Conservation (phyloP, 2,329 filamentous ascomycete species). For the Ophiostoma angusticollis region DNA sequence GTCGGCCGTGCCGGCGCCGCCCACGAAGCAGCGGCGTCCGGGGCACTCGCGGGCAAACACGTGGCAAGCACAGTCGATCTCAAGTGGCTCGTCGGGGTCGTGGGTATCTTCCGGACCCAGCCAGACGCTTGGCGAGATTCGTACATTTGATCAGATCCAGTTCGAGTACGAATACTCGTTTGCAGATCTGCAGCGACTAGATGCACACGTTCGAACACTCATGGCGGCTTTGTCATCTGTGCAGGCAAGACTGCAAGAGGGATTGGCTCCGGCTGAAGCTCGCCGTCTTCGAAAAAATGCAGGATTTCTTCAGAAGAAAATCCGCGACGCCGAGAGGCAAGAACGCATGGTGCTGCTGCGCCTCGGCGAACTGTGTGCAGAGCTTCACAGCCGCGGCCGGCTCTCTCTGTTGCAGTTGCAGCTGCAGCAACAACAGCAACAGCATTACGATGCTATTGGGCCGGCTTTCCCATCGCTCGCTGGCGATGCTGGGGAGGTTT, state of each 20-base stretch:
- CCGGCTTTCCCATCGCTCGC: neutral
- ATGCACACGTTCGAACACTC: conserved; percentile 24
- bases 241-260: conserved; percentile 19
- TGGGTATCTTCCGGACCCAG: neutral
- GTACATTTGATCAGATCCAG: conserved; percentile 29
- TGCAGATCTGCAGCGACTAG: conserved; percentile 28
- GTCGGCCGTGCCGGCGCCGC: neutral
- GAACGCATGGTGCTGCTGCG: conserved; percentile 32
- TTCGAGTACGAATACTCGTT: conserved; percentile 35
- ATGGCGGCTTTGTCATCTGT: conserved; percentile 25
- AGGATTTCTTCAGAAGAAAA: conserved; percentile 27
- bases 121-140: no score
- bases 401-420: conserved; percentile 22
- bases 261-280: conserved; percentile 9
- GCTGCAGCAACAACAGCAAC: no score
- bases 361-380: conserved; percentile 36
- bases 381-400: conserved; percentile 33
- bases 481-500: neutral
- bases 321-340: conserved; percentile 32
- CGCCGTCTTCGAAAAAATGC: conserved; percentile 29
- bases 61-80: neutral
- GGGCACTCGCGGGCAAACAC: neutral
- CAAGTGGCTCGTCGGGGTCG: neutral
- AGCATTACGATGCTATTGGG: no score
- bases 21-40: neutral